Conservation (phyloP, 352 stramenopile genomes). For the Phytophthora palmivora region DNA sequence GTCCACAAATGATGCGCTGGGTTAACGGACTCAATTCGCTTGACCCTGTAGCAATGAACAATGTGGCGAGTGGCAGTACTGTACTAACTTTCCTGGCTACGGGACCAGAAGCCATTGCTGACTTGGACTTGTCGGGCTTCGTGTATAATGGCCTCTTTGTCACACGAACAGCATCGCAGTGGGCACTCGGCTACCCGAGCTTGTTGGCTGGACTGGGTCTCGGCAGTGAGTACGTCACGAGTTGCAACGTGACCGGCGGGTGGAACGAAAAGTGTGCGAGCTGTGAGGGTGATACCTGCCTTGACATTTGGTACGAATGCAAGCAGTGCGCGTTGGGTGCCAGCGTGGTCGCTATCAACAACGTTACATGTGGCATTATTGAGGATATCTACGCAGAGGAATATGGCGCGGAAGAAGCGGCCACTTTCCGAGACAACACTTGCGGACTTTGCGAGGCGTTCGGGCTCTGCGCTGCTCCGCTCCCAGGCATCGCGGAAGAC, state of each 20-base stretch:
- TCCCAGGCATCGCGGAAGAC: conserved; percentile 60
- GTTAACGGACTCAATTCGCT: conserved; percentile 85
- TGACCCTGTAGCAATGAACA: conserved; percentile 68
- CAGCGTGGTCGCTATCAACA: conserved; percentile 48
- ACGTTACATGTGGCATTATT: conserved; percentile 50
- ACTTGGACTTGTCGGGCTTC: conserved; percentile 66
- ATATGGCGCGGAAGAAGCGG: conserved; percentile 49
- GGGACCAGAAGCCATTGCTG: conserved; percentile 39
- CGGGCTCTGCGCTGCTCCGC: conserved; percentile 64
- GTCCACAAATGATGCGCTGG: conserved; percentile 72
- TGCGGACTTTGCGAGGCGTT: conserved; percentile 51
- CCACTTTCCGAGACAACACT: conserved; percentile 41
- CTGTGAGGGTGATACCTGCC: conserved; percentile 45
- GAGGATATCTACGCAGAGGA: conserved; percentile 48
- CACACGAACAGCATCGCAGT: conserved; percentile 56
- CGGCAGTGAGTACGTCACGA: conserved; percentile 56
- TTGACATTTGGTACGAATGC: conserved; percentile 46
- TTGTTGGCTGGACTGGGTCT: conserved; percentile 66
- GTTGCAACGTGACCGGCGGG: conserved; percentile 45
- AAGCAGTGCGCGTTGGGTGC: conserved; percentile 44
- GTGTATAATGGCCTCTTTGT: conserved; percentile 79
- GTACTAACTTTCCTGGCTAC: conserved; percentile 56
- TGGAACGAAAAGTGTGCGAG: conserved; percentile 51
- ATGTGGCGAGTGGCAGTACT: conserved; percentile 37
- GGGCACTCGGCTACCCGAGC: conserved; percentile 76